Base-by-base conservation (phyloP, 140 eudicot species). In the Senecio squalidus region DNA sequence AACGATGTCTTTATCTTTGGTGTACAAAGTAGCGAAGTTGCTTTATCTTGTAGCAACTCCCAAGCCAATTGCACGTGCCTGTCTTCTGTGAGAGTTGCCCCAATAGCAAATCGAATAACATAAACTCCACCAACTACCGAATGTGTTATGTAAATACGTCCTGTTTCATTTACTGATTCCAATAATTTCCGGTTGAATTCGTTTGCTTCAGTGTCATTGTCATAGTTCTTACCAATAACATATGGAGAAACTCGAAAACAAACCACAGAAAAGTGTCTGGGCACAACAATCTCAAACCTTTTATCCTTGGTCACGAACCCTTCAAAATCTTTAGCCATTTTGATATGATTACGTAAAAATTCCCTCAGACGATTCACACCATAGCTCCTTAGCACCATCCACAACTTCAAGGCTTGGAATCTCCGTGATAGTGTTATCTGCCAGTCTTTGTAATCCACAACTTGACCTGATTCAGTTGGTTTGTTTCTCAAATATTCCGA, bases 381-480 rank as follows among this genome's bases (percentile, higher is more conserved):
- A 38, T 79, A 70, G 55, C 74, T 70, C 16, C 75, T 16, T 7
- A 79, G 33, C 36, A 78, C 74, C 24, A 78, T 67, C 80, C 80
- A 78, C 22, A 69, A 11, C 60, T 74, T 74, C 8, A 78, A 62
- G 3, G 84, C 65, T 17, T 78, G 49, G 38, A 78, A 69, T 27
- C 80, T 26, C 1, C 78, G 44, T 47, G 77, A 45, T 4, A 74
- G 40, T 2, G 65, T 27, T 20, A 79, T 54, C 51, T 69, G 78
- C 81, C 75, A 65, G 33, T 79, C 81, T 54, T 79, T 79, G 72
- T 59, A 79, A 20, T 74, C 81, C 30, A 74, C 80, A 67, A 78
- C 77, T 17, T 30, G 28, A 25, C 30, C 28, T 6, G 22, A 45
- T 2, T 61, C 57, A 18, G 41, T 45, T 3, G 31, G 45, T 29